A percentile compares a stretch with the other conserved stretches of the same genome.
Conservation (phyloP, 768 basidiomycete species). For the Filobasidium wieringae region DNA sequence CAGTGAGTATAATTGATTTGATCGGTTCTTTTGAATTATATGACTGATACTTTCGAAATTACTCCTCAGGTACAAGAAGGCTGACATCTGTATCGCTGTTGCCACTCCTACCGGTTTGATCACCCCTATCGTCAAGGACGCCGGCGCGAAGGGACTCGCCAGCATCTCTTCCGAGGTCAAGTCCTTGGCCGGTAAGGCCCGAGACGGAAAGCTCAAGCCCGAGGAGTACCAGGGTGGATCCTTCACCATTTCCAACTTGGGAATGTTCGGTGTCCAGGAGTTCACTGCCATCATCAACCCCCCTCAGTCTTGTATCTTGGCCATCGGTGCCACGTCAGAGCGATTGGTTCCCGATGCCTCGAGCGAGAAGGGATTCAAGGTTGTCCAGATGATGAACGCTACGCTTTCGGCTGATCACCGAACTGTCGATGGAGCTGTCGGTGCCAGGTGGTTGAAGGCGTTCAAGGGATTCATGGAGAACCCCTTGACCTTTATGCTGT, state of each 20-base stretch:
- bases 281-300: slow-evolving; percentile 99
- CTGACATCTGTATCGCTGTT: slow-evolving; percentile 93
- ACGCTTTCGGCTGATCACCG: slow-evolving; percentile 92
- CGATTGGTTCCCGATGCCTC: slow-evolving; percentile 75
- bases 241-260: slow-evolving; percentile 97
- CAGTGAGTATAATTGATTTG: slow-evolving; percentile 49
- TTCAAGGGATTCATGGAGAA: slow-evolving; percentile 97
- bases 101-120: slow-evolving; percentile 92
- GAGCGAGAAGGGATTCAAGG: slow-evolving; percentile 91
- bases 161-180: slow-evolving; percentile 87
- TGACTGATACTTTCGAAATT: background rate
- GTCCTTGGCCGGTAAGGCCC: slow-evolving; percentile 81
- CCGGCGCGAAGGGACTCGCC: slow-evolving; percentile 80
- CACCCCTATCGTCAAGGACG: slow-evolving; percentile 93
- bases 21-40: slow-evolving; percentile 6
- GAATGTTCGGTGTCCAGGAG: slow-evolving; percentile 80
- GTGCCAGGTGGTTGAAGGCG: slow-evolving; percentile 78
- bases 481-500: slow-evolving; percentile 92
- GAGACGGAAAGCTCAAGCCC: slow-evolving; percentile 89
- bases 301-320: slow-evolving; percentile 95
- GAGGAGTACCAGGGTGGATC: slow-evolving; percentile 94
- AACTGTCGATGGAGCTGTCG: slow-evolving; percentile 90
- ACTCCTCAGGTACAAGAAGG: slow-evolving; percentile 66
- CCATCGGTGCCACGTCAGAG: slow-evolving; percentile 77
- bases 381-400: slow-evolving; percentile 81